Conservation (phyloP, 139 green algal genomes). For the Diplosphaera chodatii region DNA sequence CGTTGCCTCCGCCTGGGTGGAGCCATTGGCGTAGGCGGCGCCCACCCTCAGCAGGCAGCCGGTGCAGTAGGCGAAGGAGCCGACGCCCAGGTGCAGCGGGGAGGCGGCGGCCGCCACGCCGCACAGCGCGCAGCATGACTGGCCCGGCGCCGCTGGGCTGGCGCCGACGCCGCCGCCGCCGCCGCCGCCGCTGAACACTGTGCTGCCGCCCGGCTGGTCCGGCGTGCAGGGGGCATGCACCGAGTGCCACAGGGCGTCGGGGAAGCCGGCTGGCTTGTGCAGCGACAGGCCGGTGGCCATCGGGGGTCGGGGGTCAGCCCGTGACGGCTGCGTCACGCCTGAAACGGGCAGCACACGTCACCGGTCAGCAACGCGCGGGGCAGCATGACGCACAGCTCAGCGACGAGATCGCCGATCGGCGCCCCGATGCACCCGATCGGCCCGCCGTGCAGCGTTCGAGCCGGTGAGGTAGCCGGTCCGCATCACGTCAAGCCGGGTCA, state of each 20-base stretch:
- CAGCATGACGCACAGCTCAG: too few relatives aligned
- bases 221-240: neutral
- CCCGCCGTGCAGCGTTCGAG: too few relatives aligned
- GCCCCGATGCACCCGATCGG: too few relatives aligned
- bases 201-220: neutral
- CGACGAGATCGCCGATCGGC: too few relatives aligned
- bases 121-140: neutral
- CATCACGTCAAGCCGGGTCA: too few relatives aligned
- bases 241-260: neutral
- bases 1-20: neutral
- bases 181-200: neutral
- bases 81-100: neutral
- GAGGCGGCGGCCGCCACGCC: neutral
- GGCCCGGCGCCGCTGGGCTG: too few relatives aligned
- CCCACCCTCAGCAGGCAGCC: neutral
- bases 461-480: too few relatives aligned
- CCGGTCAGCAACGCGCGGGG: neutral
- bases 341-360: neutral
- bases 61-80: slow-evolving; percentile 1
- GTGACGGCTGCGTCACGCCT: neutral
- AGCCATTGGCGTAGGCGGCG: neutral
- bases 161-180: too few relatives aligned
- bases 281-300: neutral
- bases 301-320: too few relatives aligned
- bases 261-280: neutral